Evolutionary conservation across 345 rosid species (phyloP).

Genomic region (Pelargonium nanum): DNA sequence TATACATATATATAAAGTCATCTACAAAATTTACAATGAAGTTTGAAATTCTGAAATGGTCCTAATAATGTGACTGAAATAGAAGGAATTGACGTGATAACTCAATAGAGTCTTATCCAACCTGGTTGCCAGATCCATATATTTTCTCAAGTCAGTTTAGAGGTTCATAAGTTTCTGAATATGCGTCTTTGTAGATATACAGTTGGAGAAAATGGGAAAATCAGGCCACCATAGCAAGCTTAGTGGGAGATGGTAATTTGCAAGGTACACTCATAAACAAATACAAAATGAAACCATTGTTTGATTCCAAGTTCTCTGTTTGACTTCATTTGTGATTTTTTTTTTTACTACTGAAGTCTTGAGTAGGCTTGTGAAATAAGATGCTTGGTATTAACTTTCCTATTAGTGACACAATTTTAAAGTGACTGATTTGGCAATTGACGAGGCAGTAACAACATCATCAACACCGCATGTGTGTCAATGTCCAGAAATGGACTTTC

Average conservation of each 20-base stretch:
- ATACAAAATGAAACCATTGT: neutral
- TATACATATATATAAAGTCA: no score
- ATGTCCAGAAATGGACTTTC: no score
- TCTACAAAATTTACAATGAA: neutral
- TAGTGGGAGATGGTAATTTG: slow-evolving; percentile 39
- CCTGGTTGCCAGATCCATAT: no score
- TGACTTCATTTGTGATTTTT: neutral
- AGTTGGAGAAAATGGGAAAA: slow-evolving; percentile 95
- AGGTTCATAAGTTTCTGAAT: neutral
- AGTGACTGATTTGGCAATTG: neutral
- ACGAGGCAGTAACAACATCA: no score
- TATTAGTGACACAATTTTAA: no score
- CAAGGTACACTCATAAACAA: slow-evolving; percentile 34
- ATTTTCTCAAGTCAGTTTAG: neutral
- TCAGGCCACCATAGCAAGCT: slow-evolving; percentile 36
- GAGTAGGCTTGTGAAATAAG: neutral
- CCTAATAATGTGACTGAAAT: no score
- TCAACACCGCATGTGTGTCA: no score
- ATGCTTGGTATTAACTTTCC: neutral
- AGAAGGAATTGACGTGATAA: neutral
- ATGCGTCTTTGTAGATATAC: slow-evolving; percentile 42
- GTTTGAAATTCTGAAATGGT: no score
- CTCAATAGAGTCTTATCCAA: neutral
- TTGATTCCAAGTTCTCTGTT: neutral
- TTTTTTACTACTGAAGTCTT: neutral